Evolutionary conservation across 2,329 filamentous ascomycete species (phyloP), one percentile per base, ranked within the genome.

Genomic region (Fusarium scirpi): DNA sequence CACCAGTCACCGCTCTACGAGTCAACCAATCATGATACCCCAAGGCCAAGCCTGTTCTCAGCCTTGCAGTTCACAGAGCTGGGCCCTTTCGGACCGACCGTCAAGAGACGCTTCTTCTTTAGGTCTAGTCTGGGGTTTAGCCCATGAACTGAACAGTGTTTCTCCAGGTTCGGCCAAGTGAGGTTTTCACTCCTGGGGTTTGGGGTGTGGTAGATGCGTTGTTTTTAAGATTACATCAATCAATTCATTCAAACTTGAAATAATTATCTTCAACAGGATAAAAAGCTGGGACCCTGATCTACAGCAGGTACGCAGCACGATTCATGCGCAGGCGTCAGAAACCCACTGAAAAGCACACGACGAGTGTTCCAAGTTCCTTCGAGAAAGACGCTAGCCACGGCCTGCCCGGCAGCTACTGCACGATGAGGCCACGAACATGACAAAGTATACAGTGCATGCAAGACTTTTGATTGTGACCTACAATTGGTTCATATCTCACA

Each of bases 41-140:
- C 0, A 58, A 40, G 22, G 12, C 25, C 30, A 18, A 44, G 45
- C 53, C 61, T 53, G 20, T 18, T 58, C 45, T 75, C 72, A 75
- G 73, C 73, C 73, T 75, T 58, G 71, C 44, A 41, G 12, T 16
- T 29, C 18, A 16, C 43, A 22, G 32, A 40, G 53, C 32, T 65
- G 66, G 48, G 75, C 75, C 75, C 74, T 70, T 77, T 77, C 75
- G 75, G 75, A 56, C 75, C 75, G 75, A 76, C 52, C 55, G 48
- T 48, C 20, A 53, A 29, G 24, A 30, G 61, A 45, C 67, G 49
- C 71, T 47, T 25, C 43, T 59, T 16, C 2, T 60, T 71, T 58
- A 13, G 67, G 72, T 29, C 32, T 76, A 76, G 71, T 62, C 62
- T 65, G 65, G 67, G 69, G 59, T 58, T 41, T 27, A 22, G 24